Base-by-base conservation (phyloP, 345 rosid species). In the Isatis tinctoria region DNA sequence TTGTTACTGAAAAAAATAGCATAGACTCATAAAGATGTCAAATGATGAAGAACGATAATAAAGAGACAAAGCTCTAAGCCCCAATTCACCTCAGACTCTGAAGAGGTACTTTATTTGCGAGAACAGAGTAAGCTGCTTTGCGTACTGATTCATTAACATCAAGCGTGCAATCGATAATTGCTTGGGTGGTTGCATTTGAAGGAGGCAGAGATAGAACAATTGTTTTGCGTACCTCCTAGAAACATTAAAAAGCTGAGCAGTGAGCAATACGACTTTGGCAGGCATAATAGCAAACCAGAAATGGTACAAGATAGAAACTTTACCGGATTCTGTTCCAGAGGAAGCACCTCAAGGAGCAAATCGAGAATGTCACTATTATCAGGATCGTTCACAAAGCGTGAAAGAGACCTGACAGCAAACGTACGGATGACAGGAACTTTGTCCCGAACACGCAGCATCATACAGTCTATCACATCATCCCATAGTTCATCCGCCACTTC, bases 51-150 rank as follows among this genome's bases (percentile, higher is more conserved):
- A 56, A 54, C 24, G 18, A 26, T 11, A 36, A 37, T n/a, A 57
- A 58, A 60, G 16, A 5, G 30, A 60, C 12, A 2, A 61, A 62
- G 17, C 57, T 49, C 27, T 49, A 28, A 60, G 60, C 49, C 61
- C 18, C 44, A 72, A 12, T 32, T 64, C 74, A 95, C 99, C 99
- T 95, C 70, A 92, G 88, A 82, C 90, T 95, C 75, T 92, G 94
- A 73, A 95, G 98, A 79, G 99, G 98, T 70, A 95, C 91, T 77
- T 95, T 95, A 62, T 83, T 90, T 27, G 94, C 94, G 44, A 90
- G 83, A 63, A 92, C 90, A 54, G 83, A 85, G 76, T 87, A 95
- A 41, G 97, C 88, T 40, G 91, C 91, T 84, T 87, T 95, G 53
- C 96, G 96, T 12, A 92, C 96, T 7, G 87, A 83, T 72, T 92